Percentiles rank a stretch among this genome's conserved stretches.
Evolutionary conservation across 1,284 basidiomycete genomes (phyloP).

Genomic region (Pterulicium gracile): DNA sequence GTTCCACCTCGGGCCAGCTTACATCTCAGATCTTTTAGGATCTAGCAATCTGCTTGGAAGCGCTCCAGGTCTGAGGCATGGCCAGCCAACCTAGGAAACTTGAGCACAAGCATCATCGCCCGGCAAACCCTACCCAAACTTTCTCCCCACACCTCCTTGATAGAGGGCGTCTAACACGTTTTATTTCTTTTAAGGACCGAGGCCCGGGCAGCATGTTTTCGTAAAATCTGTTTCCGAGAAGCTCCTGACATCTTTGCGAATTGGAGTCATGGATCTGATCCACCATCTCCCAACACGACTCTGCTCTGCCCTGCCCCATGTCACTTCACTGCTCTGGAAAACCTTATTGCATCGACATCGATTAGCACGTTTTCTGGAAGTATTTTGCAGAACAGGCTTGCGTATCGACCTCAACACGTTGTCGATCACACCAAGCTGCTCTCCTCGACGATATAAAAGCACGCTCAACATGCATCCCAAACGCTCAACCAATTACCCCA

Average conservation of each 20-base stretch:
- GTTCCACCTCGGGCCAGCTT: too few relatives aligned
- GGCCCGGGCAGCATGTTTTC: not conserved
- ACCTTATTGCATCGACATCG: not conserved
- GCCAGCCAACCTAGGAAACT: not conserved
- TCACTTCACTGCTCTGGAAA: constrained; percentile 1
- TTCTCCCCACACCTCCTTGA: not conserved
- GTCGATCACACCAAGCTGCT: not conserved
- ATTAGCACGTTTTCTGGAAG: constrained; percentile 2
- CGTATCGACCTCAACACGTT: not conserved
- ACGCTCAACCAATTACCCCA: constrained; percentile 14
- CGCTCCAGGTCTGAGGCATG: too few relatives aligned
- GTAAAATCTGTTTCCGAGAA: not conserved
- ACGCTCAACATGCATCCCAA: constrained; percentile 18
- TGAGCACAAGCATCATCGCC: not conserved
- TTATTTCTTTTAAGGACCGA: constrained; percentile 1
- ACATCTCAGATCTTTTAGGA: too few relatives aligned
- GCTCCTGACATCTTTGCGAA: constrained; percentile 1
- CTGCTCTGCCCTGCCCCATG: not conserved
- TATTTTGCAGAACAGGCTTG: too few relatives aligned
- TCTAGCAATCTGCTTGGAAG: too few relatives aligned
- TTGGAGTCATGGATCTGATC: not conserved
- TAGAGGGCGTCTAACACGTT: constrained; percentile 1
- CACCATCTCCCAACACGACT: not conserved
- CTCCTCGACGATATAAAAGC: constrained; percentile 19
- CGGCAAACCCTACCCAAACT: not conserved